Percentiles rank a stretch among this genome's conserved stretches.
phyloP scores from a whole-genome alignment of 1,284 basidiomycete species.

The Sanghuangporus baumii region DNA sequence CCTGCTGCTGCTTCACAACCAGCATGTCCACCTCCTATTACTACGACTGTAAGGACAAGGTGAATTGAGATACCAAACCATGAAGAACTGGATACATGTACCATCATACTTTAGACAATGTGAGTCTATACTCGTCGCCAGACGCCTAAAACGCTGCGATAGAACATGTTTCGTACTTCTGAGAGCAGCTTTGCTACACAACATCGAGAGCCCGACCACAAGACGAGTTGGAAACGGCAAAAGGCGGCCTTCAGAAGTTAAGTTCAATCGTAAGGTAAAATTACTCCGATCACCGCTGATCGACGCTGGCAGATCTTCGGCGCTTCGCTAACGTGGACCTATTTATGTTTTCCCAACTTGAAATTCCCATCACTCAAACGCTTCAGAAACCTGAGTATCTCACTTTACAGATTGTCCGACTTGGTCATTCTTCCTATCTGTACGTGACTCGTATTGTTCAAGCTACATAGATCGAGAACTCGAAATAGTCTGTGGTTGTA shows the following conservation, averaged over 20 bases:
- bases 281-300: too few relatives aligned
- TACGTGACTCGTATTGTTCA: too few relatives aligned
- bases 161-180: neutral
- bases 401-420: too few relatives aligned
- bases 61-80: neutral
- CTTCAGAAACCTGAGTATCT: too few relatives aligned
- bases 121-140: neutral
- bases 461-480: too few relatives aligned
- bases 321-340: too few relatives aligned
- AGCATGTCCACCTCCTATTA: slow-evolving; percentile 91
- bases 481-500: too few relatives aligned
- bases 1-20: slow-evolving; percentile 88
- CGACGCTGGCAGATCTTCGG: too few relatives aligned
- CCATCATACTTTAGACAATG: neutral
- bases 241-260: neutral
- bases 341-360: too few relatives aligned
- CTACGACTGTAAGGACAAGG: slow-evolving; percentile 48
- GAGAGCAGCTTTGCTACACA: neutral
- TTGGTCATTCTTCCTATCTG: too few relatives aligned
- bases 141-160: neutral
- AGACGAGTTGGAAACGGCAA: neutral
- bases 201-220: neutral
- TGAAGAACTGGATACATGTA: neutral
- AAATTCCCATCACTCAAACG: too few relatives aligned
- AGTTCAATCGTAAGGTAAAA: neutral